Evolutionary conservation across 2,329 filamentous ascomycete genomes (phyloP), one percentile per base, ranked within the genome.

Genomic region (Fusarium tjaetaba): DNA sequence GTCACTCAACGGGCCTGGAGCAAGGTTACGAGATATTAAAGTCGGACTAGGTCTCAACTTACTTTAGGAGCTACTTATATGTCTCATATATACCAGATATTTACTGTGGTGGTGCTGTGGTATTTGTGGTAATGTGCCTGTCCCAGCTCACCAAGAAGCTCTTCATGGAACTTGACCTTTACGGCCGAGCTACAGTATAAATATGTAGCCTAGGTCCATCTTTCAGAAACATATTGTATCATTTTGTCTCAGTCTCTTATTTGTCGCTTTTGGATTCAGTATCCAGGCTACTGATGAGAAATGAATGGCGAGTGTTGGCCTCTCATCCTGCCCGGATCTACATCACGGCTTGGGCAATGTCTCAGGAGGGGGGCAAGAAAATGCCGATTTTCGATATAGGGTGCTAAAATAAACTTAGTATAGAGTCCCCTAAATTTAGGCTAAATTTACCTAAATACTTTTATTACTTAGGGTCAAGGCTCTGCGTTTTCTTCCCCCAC

Each of bases 211-310:
- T 20, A 18, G 16, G 16, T 1, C 11, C 16, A 20, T 26, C 2
- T 20, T 4, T 45, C 24, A 26, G 11, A 26, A 7, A 5, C 2
- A 0, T 3, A 2, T 5, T 4, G 11, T 45, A 5, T 8, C 4
- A 2, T 2, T 2, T 11, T 20, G 2, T 11, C 26, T 11, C 4
- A 3, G 4, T 8, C 4, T 45, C 11, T 26, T 5, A 9, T 13
- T 18, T 5, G 0, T 1, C 1, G 28, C 24, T 9, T 13, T 1
- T 1, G 7, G 13, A 20, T 13, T 26, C 6, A 13, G 0, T 28
- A 20, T 13, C 4, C 5, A 7, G 7, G 24, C 11, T 45, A 11
- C 24, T 20, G 11, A 2, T 45, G 16, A 45, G 42, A 45, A 26
- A 5, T 20, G 11, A 28, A 8, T 9, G 4, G 11, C 3, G 24